A percentile compares a stretch with the other conserved stretches of the same genome.
Conservation (phyloP, 1,139 yeast species). For the Sugiyamaella novakii region DNA sequence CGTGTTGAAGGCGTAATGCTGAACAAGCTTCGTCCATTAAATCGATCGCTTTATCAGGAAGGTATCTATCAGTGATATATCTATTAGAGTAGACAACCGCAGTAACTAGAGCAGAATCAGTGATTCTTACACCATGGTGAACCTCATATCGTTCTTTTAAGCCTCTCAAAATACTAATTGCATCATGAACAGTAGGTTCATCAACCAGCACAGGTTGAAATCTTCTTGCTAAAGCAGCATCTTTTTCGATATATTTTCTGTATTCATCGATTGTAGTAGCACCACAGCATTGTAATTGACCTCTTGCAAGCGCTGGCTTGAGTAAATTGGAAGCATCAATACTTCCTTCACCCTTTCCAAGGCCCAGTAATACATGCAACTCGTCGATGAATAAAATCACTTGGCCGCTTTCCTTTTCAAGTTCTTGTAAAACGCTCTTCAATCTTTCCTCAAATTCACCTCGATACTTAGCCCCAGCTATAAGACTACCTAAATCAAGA, state of each 20-base stretch:
- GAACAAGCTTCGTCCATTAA: slow-evolving; percentile 97
- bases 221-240: slow-evolving; percentile 88
- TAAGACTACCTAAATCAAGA: slow-evolving; percentile 82
- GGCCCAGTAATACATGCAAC: slow-evolving; percentile 83
- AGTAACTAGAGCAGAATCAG: slow-evolving; percentile 90
- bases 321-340: slow-evolving; percentile 93
- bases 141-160: slow-evolving; percentile 93
- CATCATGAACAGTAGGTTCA: slow-evolving; percentile 92
- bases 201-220: slow-evolving; percentile 85
- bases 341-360: slow-evolving; percentile 94
- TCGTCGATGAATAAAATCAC: slow-evolving; percentile 90
- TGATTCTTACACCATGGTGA: slow-evolving; percentile 96
- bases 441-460: slow-evolving; percentile 95
- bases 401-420: slow-evolving; percentile 77
- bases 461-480: slow-evolving; percentile 91
- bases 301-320: slow-evolving; percentile 94
- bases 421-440: slow-evolving; percentile 80
- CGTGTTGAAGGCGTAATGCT: slow-evolving; percentile 89
- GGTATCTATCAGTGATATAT: slow-evolving; percentile 84
- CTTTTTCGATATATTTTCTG: slow-evolving; percentile 84
- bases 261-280: slow-evolving; percentile 93
- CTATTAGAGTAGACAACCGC: slow-evolving; percentile 91
- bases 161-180: slow-evolving; percentile 90
- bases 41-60: slow-evolving; percentile 97
- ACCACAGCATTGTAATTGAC: slow-evolving; percentile 90